Evolutionary conservation across 805 yeast genomes (phyloP), one percentile per base, ranked within the genome.

Genomic region (Cyberlindnera petersonii): DNA sequence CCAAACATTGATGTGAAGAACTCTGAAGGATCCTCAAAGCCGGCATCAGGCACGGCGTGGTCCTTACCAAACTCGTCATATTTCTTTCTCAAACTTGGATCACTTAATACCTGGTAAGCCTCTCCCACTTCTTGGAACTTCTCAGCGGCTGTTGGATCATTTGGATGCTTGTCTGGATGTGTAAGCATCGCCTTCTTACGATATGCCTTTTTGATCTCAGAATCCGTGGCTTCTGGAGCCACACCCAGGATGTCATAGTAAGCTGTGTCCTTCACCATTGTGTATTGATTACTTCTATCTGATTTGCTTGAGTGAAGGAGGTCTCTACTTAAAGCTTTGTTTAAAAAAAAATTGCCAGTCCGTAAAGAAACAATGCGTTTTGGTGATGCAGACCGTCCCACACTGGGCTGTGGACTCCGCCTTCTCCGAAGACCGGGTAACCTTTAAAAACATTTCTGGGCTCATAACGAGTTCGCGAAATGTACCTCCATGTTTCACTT

Each of bases 81-180:
- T 11, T 77, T 68, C 18, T 70, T 68, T 44, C 97, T 75, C 37
- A 83, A 63, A 8, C 72, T 74, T 1, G 75, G 68, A 59, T 93
- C 93, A 53, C 83, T 82, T 44, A 93, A 65, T 0, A 93, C 86
- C 49, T 84, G 88, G 52, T 83, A 85, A 0, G 91, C 91, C 46
- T 68, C 71, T 39, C 76, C 71, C 18, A 74, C 69, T 41, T 75
- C 85, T 63, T 93, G 96, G 63, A 93, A 93, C 53, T 82, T 80
- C 35, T 74, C 77, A 11, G 91, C 87, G 13, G 98, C 98, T 10
- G 76, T 74, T 28, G 93, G 94, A 59, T 93, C 95, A 54, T 84
- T 80, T n/a, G 95, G 96, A 56, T 91, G 87, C 67, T 93, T 93
- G 61, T 93, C 98, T 1, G 98, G 98, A 61, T 91, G 98, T 35